These are phyloP conservation scores for Fragilaria radians DNA, from an alignment of 108 stramenopile species.

Conservation along the genomic window DNA sequence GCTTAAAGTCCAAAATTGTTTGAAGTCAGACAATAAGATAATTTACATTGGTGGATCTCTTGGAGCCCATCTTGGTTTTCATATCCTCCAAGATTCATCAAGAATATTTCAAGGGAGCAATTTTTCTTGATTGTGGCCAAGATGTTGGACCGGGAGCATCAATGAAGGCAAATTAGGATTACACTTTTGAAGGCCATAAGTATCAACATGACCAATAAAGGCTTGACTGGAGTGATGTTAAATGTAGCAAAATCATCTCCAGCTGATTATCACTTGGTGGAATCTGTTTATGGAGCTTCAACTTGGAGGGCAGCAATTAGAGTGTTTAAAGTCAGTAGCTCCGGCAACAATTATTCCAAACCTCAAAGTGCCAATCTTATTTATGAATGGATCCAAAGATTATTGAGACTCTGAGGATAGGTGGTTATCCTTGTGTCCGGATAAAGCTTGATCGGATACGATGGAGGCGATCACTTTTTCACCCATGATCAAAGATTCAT, in stretches of 20 bases:
- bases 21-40: slow-evolving; percentile 9
- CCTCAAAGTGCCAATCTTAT: slow-evolving; percentile 36
- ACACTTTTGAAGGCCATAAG: no score
- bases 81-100: slow-evolving; percentile 31
- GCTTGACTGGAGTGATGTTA: slow-evolving; percentile 34
- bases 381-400: slow-evolving; percentile 54
- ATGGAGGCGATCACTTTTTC: slow-evolving; percentile 59
- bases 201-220: slow-evolving; percentile 29
- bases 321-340: slow-evolving; percentile 38
- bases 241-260: slow-evolving; percentile 30
- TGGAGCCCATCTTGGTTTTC: slow-evolving; percentile 51
- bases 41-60: slow-evolving; percentile 47
- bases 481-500: slow-evolving; percentile 48
- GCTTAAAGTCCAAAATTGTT: no score
- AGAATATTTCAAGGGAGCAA: slow-evolving; percentile 31
- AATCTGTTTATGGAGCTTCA: slow-evolving; percentile 36
- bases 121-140: slow-evolving; percentile 50
- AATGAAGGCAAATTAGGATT: slow-evolving; percentile 44
- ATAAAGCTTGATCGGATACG: slow-evolving; percentile 45
- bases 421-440: slow-evolving; percentile 40
- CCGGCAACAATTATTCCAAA: slow-evolving; percentile 41
- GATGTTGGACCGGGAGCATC: slow-evolving; percentile 48
- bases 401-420: slow-evolving; percentile 46
- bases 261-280: slow-evolving; percentile 42
- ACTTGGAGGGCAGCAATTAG: slow-evolving; percentile 28